Evolutionary conservation across 2,329 filamentous ascomycete genomes (phyloP).

Genomic region (Claviceps cyperi): DNA sequence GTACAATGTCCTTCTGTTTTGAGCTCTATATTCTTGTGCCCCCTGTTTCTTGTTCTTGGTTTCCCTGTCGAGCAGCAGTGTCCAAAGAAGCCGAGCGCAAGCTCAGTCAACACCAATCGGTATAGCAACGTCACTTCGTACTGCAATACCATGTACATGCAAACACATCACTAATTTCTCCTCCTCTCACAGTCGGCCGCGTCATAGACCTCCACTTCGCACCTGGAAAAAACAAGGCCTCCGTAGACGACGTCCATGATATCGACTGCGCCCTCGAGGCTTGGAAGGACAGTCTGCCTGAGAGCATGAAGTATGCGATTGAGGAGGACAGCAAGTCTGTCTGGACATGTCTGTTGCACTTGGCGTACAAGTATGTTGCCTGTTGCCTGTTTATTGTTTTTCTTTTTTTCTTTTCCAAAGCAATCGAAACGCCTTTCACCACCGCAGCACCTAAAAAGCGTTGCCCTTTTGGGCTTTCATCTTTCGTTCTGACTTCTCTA

Average conservation of each 20-base stretch:
- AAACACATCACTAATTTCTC: too few species aligned
- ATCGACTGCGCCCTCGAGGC: conserved; percentile 18
- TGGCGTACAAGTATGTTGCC: conserved; percentile 21
- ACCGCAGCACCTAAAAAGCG: too few species aligned
- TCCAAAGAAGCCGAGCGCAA: too few species aligned
- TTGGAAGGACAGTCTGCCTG: conserved; percentile 21
- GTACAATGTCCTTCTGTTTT: conserved; percentile 1
- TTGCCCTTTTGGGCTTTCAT: background rate
- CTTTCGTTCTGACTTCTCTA: conserved; percentile 2
- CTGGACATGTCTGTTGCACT: conserved; percentile 22
- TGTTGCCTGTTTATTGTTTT: too few species aligned
- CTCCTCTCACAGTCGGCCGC: conserved; percentile 13
- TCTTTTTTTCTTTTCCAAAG: too few species aligned
- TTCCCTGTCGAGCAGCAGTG: too few species aligned
- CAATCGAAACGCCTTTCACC: too few species aligned
- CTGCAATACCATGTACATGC: too few species aligned
- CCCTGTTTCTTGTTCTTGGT: too few species aligned
- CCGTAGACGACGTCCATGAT: conserved; percentile 13
- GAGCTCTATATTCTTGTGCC: background rate
- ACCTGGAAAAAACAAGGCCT: conserved; percentile 17
- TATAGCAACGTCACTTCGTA: too few species aligned
- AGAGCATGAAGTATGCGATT: conserved; percentile 14
- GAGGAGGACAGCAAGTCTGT: conserved; percentile 21
- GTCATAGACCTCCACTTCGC: conserved; percentile 23
- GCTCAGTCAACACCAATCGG: too few species aligned